phyloP scores from a whole-genome alignment of 2,329 filamentous ascomycete genomes.

The Alternaria panax region DNA sequence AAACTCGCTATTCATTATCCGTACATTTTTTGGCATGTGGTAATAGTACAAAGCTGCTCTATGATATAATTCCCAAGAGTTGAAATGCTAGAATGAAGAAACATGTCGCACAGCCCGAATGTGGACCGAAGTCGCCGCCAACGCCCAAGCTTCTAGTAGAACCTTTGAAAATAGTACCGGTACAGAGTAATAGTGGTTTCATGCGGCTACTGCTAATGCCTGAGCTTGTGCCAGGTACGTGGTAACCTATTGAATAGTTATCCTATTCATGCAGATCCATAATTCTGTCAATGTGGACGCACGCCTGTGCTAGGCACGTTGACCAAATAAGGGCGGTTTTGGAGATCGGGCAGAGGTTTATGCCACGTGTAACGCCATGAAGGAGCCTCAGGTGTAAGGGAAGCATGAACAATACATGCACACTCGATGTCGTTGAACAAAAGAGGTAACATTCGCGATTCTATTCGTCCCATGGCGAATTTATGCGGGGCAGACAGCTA shows the following conservation, averaged over 20 bases:
- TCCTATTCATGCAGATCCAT: neutral
- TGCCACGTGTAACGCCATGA: neutral
- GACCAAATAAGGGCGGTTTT: neutral
- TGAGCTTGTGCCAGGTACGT: neutral
- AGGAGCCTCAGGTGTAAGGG: neutral
- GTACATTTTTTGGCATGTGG: neutral
- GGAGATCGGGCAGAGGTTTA: neutral
- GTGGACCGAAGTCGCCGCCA: neutral
- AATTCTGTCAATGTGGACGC: neutral
- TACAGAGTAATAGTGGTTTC: conserved; percentile 4
- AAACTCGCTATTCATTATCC: conserved; percentile 1
- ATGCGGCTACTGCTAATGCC: neutral
- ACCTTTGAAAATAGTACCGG: conserved; percentile 3
- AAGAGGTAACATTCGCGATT: neutral
- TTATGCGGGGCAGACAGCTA: conserved; percentile 5
- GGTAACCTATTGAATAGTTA: neutral
- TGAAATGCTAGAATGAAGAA: neutral
- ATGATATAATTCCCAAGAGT: neutral
- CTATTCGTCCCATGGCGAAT: neutral
- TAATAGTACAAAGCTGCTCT: conserved; percentile 5
- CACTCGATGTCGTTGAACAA: neutral
- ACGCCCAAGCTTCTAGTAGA: neutral
- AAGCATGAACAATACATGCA: neutral
- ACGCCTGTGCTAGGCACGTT: neutral
- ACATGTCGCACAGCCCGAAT: neutral